Evolutionary conservation across 1,284 basidiomycete species (phyloP).

Genomic region (Puccinia triticina): DNA sequence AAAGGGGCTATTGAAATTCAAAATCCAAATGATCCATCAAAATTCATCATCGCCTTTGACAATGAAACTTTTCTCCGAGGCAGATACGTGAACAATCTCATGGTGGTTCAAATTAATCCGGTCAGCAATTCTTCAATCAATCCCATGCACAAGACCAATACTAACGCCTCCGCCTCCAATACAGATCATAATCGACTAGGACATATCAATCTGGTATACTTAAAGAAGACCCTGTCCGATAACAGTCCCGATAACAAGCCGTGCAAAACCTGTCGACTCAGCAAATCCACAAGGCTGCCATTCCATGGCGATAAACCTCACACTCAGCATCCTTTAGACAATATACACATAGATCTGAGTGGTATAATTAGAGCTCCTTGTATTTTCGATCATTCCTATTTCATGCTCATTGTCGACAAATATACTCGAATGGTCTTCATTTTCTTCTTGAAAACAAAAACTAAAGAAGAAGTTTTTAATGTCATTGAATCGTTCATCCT

Average conservation of each 20-base stretch:
- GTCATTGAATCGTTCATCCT: neutral
- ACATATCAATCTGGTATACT: neutral
- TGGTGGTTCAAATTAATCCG: neutral
- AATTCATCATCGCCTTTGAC: no score
- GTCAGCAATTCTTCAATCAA: neutral
- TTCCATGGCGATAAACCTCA: neutral
- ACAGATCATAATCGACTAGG: slow-evolving; percentile 23
- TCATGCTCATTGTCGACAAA: slow-evolving; percentile 4
- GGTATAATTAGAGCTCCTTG: no score
- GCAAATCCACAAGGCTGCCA: neutral
- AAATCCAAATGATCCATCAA: no score
- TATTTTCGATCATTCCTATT: neutral
- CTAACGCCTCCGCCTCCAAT: neutral
- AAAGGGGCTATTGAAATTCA: no score
- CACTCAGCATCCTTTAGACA: neutral
- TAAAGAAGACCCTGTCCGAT: neutral
- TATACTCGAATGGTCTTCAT: neutral
- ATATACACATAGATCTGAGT: no score
- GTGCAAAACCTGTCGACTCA: neutral
- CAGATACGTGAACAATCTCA: no score
- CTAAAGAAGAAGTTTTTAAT: neutral
- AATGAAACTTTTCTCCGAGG: no score
- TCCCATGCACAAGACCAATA: neutral
- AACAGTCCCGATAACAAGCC: neutral
- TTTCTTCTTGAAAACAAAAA: slow-evolving; percentile 5